Evolutionary conservation across 257 asterid genomes (phyloP), one percentile per base, ranked within the genome.

Genomic region (Linaria vulgaris): DNA sequence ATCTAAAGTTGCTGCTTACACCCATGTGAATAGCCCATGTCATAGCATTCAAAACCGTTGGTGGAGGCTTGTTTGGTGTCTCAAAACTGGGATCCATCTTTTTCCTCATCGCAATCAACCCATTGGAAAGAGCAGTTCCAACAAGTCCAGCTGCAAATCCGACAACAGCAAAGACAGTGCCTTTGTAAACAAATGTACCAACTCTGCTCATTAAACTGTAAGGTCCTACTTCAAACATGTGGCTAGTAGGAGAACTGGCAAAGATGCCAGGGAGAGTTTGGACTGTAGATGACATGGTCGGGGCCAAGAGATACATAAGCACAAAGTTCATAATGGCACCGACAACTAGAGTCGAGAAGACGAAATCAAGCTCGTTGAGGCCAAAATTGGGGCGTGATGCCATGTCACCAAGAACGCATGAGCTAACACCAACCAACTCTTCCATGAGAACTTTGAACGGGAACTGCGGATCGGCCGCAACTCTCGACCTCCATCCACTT

Each of bases 1-100:
- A 91, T 68, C 98, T 82, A 22, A 91, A 70, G 52, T 91, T 91
- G 64, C 91, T 79, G 80, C 95, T 91, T 4, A 86, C 30, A 5
- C 95, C 96, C 98, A 91, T 91, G 82, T 91, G 98, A 45, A 71
- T 64, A 1, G 98, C 95, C 98, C 98, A 91, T 6, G 98, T 91
- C 8, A 52, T 46, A 0, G 96, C 98, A 51, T 91, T 91, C 70
- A 91, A 43, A 49, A 91, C 22, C 0, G 91, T 73, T 0, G 95
- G 95, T 0, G 98, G 96, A 11, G 91, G 72, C 69, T 91, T 91
- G 78, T 91, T 91, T 0, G 96, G 96, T 0, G 96, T 88, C 82
- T 86, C 88, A 14, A 91, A 91, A 51, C 31, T 72, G 0, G 94
- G 95, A 57, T 91, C 97, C 95, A 91, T 85, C 71, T 80, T 91